phyloP scores from a whole-genome alignment of 345 rosid genomes.

The Iberis pinnata region DNA sequence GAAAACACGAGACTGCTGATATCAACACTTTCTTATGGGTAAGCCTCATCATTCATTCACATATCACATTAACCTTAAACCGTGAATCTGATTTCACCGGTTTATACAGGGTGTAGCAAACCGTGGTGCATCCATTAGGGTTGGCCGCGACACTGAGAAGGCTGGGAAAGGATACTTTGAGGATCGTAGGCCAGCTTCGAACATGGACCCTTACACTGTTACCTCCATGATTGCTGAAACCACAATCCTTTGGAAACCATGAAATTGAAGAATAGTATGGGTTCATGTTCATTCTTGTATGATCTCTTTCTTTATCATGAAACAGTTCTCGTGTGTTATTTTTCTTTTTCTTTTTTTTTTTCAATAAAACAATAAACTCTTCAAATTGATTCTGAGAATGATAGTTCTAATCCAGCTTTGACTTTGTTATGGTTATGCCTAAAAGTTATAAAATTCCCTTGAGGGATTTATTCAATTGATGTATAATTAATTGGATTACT shows the following conservation, averaged over 20 bases:
- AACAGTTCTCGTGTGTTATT: background rate
- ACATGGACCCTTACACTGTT: conserved; percentile 88
- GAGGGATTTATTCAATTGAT: no score
- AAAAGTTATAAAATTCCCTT: no score
- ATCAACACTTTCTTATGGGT: conserved; percentile 76
- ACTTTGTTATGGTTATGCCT: no score
- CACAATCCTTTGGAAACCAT: conserved; percentile 61
- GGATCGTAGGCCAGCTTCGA: conserved; percentile 83
- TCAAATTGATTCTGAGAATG: background rate
- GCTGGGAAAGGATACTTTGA: conserved; percentile 74
- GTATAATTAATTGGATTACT: no score
- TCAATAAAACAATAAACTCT: background rate
- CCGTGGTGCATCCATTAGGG: conserved; percentile 76
- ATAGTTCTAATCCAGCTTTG: no score
- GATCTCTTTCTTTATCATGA: conserved; percentile 6
- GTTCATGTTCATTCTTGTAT: conserved; percentile 1
- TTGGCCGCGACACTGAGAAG: conserved; percentile 74
- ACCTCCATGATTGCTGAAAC: conserved; percentile 82
- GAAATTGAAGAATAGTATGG: conserved; percentile 14
- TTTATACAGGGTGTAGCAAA: conserved; percentile 43
- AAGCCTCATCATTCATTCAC: background rate
- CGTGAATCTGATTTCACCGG: background rate
- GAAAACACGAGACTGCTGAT: conserved; percentile 77
- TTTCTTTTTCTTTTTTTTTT: background rate
- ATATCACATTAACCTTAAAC: background rate